phyloP scores from a whole-genome alignment of 148 eudicot genomes.

The Vaccinium darrowii region DNA sequence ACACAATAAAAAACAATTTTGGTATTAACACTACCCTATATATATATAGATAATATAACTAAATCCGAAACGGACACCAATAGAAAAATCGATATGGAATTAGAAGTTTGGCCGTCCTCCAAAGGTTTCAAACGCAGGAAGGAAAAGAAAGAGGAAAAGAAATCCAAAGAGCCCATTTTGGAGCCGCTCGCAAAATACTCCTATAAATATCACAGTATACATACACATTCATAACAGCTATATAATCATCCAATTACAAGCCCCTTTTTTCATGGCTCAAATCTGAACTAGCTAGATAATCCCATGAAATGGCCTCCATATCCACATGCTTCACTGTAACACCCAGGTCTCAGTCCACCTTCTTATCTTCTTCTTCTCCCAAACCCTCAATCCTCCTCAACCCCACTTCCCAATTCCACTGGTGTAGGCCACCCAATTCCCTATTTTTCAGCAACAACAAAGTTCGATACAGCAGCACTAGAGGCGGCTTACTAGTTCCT shows the following conservation, averaged over 20 bases:
- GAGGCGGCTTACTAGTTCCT: slow-evolving; percentile 7
- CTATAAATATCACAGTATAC: background rate
- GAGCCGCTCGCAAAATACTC: slow-evolving; percentile 9
- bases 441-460: background rate
- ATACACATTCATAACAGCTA: background rate
- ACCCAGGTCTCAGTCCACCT: slow-evolving; percentile 31
- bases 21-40: no score
- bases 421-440: slow-evolving; percentile 6
- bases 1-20: no score
- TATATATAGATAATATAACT: no score
- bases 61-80: no score
- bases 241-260: background rate
- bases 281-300: background rate
- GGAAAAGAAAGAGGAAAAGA: background rate
- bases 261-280: slow-evolving; percentile 10
- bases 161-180: background rate
- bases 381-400: slow-evolving; percentile 22
- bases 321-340: slow-evolving; percentile 48
- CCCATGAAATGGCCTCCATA: slow-evolving; percentile 49
- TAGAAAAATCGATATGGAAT: no score
- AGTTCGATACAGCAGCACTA: background rate
- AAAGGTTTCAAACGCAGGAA: background rate
- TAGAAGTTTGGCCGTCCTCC: no score
- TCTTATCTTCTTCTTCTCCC: slow-evolving; percentile 18
- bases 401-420: slow-evolving; percentile 16